Conservation (phyloP, 352 stramenopile genomes). For the Phytophthora gonapodyides region DNA sequence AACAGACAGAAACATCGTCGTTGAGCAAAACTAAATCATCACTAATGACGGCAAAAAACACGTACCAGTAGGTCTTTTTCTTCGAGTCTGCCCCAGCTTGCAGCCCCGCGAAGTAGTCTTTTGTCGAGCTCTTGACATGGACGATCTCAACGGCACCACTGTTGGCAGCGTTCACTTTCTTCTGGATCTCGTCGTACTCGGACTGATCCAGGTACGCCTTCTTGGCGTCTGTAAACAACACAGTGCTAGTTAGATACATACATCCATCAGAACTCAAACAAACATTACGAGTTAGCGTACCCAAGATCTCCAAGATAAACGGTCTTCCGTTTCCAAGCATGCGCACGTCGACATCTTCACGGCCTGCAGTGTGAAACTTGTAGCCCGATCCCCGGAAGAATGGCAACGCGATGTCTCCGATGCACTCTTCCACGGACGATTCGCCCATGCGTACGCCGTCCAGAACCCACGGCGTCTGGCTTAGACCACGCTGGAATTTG, state of each 20-base stretch:
- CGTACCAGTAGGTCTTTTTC: constrained; percentile 88
- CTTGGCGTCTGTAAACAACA: constrained; percentile 64
- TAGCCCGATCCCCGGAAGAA: constrained; percentile 72
- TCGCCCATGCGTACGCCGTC: constrained; percentile 86
- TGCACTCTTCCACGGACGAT: constrained; percentile 90
- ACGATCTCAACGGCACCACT: constrained; percentile 81
- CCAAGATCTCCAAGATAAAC: constrained; percentile 89
- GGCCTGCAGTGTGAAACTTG: constrained; percentile 97
- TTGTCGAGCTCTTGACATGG: constrained; percentile 73
- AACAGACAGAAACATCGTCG: background rate
- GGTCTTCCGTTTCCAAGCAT: constrained; percentile 96
- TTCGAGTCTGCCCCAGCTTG: constrained; percentile 86
- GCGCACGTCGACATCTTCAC: constrained; percentile 97
- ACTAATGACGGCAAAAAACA: constrained; percentile 1
- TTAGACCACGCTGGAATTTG: constrained; percentile 90
- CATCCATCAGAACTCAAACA: background rate
- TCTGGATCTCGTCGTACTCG: constrained; percentile 60
- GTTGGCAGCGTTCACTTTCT: constrained; percentile 73
- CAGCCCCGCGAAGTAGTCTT: constrained; percentile 81
- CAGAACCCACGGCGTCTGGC: constrained; percentile 92
- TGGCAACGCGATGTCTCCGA: constrained; percentile 71
- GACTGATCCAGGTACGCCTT: constrained; percentile 59
- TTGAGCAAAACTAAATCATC: background rate
- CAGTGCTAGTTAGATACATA: constrained; percentile 19
- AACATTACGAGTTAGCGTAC: constrained; percentile 24